phyloP scores from a whole-genome alignment of 2,329 filamentous ascomycete species.

The Trichophyton benhamiae region DNA sequence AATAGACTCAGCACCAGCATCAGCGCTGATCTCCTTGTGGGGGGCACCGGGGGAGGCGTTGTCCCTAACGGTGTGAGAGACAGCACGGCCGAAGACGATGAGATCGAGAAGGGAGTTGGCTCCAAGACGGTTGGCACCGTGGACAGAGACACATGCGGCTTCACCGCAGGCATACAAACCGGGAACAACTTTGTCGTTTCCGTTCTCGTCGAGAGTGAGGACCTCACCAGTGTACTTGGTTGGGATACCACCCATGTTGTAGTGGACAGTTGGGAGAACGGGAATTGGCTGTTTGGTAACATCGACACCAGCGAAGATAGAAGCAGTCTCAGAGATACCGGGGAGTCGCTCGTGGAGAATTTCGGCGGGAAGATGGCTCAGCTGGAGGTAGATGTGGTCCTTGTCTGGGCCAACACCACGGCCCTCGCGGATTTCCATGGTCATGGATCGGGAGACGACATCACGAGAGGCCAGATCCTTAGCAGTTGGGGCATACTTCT shows the following conservation, averaged over 20 bases:
- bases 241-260: constrained; percentile 99
- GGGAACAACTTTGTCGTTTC: constrained; percentile 84
- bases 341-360: constrained; percentile 91
- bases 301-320: constrained; percentile 94
- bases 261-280: constrained; percentile 92
- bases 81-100: constrained; percentile 93
- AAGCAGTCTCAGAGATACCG: constrained; percentile 96
- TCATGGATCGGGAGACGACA: constrained; percentile 96
- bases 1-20: constrained; percentile 81
- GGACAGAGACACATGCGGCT: constrained; percentile 92
- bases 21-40: constrained; percentile 66
- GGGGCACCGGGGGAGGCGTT: constrained; percentile 75
- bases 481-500: constrained; percentile 91
- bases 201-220: constrained; percentile 69
- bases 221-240: constrained; percentile 97
- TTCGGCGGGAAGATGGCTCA: constrained; percentile 86
- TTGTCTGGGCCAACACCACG: constrained; percentile 94
- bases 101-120: constrained; percentile 97
- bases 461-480: constrained; percentile 96
- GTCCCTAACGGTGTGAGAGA: constrained; percentile 93
- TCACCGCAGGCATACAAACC: constrained; percentile 95
- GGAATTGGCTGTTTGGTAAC: constrained; percentile 95
- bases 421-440: constrained; percentile 92
- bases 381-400: constrained; percentile 97
- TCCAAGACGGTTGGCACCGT: constrained; percentile 93